phyloP scores from a whole-genome alignment of 352 stramenopile species.

The Phytopythium mirpurense region DNA sequence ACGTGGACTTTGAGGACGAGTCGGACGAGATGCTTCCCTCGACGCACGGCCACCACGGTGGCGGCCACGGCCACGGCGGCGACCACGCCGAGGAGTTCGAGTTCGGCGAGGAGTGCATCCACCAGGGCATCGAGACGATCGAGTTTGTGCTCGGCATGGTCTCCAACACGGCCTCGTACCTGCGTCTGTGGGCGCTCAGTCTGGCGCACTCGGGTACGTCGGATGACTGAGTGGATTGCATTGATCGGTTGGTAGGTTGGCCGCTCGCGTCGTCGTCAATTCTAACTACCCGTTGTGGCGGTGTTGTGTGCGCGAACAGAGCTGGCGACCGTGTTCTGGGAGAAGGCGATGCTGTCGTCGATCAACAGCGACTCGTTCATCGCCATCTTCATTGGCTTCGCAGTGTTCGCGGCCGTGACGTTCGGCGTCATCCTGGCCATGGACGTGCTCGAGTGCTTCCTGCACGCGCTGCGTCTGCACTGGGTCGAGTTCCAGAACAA shows the following conservation, averaged over 20 bases:
- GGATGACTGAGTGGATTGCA: not conserved
- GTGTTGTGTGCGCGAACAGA: too few relatives aligned
- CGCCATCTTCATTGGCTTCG: slow-evolving; percentile 94
- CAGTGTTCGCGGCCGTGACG: slow-evolving; percentile 91
- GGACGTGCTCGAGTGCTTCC: slow-evolving; percentile 99
- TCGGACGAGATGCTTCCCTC: slow-evolving; percentile 43
- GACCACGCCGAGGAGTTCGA: slow-evolving; percentile 83
- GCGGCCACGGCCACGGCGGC: slow-evolving; percentile 30
- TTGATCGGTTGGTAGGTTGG: slow-evolving; percentile 18
- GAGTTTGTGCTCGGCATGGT: slow-evolving; percentile 99
- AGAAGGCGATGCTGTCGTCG: slow-evolving; percentile 97
- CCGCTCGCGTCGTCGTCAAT: too few relatives aligned
- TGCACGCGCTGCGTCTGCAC: slow-evolving; percentile 98
- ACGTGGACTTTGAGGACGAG: slow-evolving; percentile 83
- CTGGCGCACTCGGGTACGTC: slow-evolving; percentile 93
- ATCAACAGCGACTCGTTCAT: slow-evolving; percentile 97
- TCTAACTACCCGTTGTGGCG: too few relatives aligned
- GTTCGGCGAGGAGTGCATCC: slow-evolving; percentile 97
- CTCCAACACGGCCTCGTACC: slow-evolving; percentile 99
- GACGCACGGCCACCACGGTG: slow-evolving; percentile 27
- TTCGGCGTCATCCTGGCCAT: slow-evolving; percentile 98
- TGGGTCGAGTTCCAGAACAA: slow-evolving; percentile 99
- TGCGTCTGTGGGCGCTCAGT: slow-evolving; percentile 98
- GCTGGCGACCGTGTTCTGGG: slow-evolving; percentile 94
- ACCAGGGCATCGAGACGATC: slow-evolving; percentile 99